Base-by-base conservation (phyloP, 106 monocot species). In the Ottelia alismoides region DNA sequence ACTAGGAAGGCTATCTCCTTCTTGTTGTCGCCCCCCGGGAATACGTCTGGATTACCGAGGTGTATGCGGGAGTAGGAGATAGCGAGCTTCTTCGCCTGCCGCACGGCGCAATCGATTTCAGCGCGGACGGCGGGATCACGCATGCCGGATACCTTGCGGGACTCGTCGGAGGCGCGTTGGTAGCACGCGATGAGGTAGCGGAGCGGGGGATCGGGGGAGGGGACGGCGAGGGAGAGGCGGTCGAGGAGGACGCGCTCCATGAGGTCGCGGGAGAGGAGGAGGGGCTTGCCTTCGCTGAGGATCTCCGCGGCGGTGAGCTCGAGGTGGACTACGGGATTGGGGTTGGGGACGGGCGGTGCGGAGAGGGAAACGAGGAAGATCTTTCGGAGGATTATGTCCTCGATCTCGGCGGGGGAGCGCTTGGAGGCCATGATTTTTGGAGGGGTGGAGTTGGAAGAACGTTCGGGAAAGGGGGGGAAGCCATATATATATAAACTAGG, bases 351-450 rank as follows among this genome's bases (percentile, higher is more conserved):
- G 12, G 56, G 11, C 53, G 84, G 57, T 0, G 43, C 58, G 22
- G 72, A 40, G 50, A 89, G 76, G 24, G 82, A 49, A 55, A 89
- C 59, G 56, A 79, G 58, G 74, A 96, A 74, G 70, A 96, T 82
- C 66, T 89, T 89, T 47, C 96, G 89, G 66, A 89, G 74, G 60
- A 96, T 79, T 53, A 88, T 79, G 89, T 96, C 96, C 58, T 96
- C 96, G 70, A 89, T 79, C 82, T 96, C 96, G 40, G 64, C 78
- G 5, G 71, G 82, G 0, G 76, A 61, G 28, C 88, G 70, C 61
- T 78, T n/a, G n/a, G 75, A 20, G 94, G 84, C 40, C 82, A 83
- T 49, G 12, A n/a, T 16, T 43, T 6, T 43, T 43, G 40, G 40
- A 6, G 40, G 16, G 40, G 16, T 43, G 40, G 40, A 43, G 40